phyloP scores from a whole-genome alignment of 257 asterid genomes.

The Solanum sejunctum region DNA sequence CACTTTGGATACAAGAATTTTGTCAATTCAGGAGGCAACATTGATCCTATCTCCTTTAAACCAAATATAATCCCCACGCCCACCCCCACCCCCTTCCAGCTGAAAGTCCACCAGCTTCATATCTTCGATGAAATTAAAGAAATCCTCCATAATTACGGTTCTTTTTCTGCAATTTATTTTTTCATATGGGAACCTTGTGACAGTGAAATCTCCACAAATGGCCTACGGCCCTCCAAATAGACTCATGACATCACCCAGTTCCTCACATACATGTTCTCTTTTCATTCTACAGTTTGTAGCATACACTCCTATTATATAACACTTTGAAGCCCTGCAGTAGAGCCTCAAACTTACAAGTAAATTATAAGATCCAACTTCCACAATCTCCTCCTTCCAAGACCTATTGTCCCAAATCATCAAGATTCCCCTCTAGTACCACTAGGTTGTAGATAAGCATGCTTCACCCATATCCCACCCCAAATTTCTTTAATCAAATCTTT shows the following conservation, averaged over 20 bases:
- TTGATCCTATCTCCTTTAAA: neutral
- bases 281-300: neutral
- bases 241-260: neutral
- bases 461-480: neutral
- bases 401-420: neutral
- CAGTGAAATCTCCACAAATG: neutral
- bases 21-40: neutral
- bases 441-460: neutral
- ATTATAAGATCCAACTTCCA: neutral
- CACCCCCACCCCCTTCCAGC: neutral
- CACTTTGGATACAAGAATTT: neutral
- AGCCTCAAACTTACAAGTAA: neutral
- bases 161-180: neutral
- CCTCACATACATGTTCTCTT: neutral
- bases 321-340: neutral
- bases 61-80: neutral
- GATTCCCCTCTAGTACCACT: neutral
- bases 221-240: neutral
- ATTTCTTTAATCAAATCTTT: neutral
- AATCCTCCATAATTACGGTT: neutral
- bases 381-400: neutral
- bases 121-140: neutral
- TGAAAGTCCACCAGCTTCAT: neutral
- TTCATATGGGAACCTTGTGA: neutral
- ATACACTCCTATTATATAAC: neutral